Base-by-base conservation (phyloP, 2,329 filamentous ascomycete genomes). In the Aspergillus neoniger region DNA sequence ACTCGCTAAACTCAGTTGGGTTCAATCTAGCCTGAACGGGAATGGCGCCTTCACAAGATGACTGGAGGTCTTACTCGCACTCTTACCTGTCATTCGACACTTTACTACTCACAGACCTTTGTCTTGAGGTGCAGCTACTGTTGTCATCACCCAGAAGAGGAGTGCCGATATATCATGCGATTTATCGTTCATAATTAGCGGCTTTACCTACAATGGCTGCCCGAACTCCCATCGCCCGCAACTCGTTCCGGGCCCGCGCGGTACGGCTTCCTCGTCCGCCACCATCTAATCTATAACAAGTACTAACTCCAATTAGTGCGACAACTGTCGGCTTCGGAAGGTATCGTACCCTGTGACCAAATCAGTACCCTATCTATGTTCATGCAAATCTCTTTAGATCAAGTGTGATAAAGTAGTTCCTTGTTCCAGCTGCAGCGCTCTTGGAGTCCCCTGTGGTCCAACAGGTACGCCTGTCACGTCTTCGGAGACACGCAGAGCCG, bases 321-420 rank as follows among this genome's bases (percentile, higher is more conserved):
- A 71, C 38, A 71, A 71, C 58, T 71, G 69, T 57, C 68, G 69
- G 47, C 44, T 65, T 23, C 64, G 69, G 44, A 71, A 71, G 67
- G 69, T 71, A 63, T 44, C 8, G 25, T 23, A 28, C 21, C 17
- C 28, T n/a, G 30, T 9, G 25, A 5, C 38, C 6, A 30, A 23
- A n/a, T 21, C n/a, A 19, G 7, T 14, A 38, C 10, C 4, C 21
- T 23, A 23, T 6, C 25, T 1, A n/a, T 53, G 15, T 17, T 21
- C 2, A 48, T 41, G 19, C 4, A 30, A 63, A 25, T 10, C 5
- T 2, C 15, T 15, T 10, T 21, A 68, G 67, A 67, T 68, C 44
- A 67, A 67, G 62, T 69, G 67, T 53, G 65, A 69, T 59, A 69
- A 69, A 38, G 36, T 41, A 9, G 44, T 47, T n/a, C 67, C 67